phyloP scores from a whole-genome alignment of 345 rosid genomes.

The Reutealis trisperma region DNA sequence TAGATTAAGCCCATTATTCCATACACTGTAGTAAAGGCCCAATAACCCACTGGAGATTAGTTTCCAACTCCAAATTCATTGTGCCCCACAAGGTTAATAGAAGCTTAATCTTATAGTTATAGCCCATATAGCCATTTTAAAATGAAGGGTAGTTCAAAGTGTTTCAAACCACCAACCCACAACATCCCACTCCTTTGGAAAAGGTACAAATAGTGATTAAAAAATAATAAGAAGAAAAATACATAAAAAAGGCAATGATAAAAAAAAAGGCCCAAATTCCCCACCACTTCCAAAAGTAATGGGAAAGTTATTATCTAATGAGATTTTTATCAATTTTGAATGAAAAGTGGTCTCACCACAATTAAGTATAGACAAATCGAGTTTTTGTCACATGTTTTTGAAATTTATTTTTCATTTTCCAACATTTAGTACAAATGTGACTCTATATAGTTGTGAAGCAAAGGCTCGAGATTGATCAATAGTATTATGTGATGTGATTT shows the following conservation, averaged over 20 bases:
- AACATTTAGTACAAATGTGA: background rate
- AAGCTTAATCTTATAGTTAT: background rate
- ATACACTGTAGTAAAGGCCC: background rate
- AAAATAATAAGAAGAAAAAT: background rate
- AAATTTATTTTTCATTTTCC: too few species aligned
- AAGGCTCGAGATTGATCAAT: background rate
- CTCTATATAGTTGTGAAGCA: background rate
- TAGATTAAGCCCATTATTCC: background rate
- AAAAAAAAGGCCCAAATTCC: too few species aligned
- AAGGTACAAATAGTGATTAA: background rate
- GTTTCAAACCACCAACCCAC: background rate
- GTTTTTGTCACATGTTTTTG: too few species aligned
- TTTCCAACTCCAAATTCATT: too few species aligned
- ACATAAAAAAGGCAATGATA: background rate
- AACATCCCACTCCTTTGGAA: conserved; percentile 1
- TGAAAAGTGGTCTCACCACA: background rate
- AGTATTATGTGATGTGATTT: background rate
- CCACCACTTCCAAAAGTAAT: background rate
- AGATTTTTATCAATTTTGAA: too few species aligned
- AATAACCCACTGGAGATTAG: background rate
- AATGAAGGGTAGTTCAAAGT: background rate
- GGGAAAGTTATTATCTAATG: background rate
- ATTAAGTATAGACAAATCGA: background rate
- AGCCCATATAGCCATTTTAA: background rate
- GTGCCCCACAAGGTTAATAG: background rate